These are phyloP conservation scores for Sphagnum contortum DNA, from an alignment of 225 moss, liverwort and hornwort genomes.

Conservation along the genomic window DNA sequence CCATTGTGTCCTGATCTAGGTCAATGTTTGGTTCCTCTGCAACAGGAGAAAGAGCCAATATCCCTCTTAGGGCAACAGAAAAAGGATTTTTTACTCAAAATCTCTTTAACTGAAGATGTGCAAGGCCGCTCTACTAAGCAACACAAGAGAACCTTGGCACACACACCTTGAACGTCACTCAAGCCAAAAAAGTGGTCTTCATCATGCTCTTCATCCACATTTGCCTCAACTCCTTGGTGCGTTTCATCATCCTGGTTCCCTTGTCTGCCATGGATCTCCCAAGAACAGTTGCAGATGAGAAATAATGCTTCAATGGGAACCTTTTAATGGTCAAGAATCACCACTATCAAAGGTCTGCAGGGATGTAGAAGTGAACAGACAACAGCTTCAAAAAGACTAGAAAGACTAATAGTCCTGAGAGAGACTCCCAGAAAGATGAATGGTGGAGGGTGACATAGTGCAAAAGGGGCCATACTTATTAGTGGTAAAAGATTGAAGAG, in stretches of 20 bases:
- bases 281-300: no score
- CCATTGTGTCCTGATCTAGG: conserved; percentile 22
- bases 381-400: not conserved
- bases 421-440: not conserved
- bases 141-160: no score
- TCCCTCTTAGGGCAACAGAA: no score
- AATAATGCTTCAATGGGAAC: no score
- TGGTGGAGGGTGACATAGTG: not conserved
- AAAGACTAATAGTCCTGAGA: no score
- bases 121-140: not conserved
- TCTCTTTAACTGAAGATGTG: no score
- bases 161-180: conserved; percentile 29
- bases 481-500: conserved; percentile 32
- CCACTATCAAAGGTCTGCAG: not conserved
- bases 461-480: conserved; percentile 25
- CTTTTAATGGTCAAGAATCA: no score
- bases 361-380: not conserved
- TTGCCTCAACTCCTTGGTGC: conserved; percentile 11
- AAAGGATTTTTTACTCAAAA: no score
- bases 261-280: conserved; percentile 20
- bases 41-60: not conserved
- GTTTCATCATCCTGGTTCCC: conserved; percentile 19
- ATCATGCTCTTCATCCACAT: conserved; percentile 17
- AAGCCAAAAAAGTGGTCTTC: conserved; percentile 38
- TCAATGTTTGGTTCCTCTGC: conserved; percentile 46